These are phyloP conservation scores for Hortaea sp. DNA, from an alignment of 2,329 filamentous ascomycete species.

Conservation along the genomic window DNA sequence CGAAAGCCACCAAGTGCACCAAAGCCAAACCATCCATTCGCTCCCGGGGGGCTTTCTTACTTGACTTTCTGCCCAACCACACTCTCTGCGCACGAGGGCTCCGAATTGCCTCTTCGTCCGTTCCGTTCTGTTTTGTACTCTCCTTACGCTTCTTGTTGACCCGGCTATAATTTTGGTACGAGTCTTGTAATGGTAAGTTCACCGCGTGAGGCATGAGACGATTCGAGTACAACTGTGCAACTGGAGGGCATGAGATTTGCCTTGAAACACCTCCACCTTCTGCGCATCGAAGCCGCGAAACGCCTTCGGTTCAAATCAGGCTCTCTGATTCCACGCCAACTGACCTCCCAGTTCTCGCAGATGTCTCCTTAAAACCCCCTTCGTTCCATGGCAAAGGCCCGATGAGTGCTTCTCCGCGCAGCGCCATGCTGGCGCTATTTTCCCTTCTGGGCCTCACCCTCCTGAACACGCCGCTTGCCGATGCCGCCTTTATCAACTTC, in stretches of 20 bases:
- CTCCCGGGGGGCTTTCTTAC: background rate
- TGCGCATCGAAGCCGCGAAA: background rate
- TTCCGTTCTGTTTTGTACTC: background rate
- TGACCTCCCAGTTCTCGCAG: background rate
- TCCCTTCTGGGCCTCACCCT: constrained; percentile 1
- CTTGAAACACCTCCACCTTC: background rate
- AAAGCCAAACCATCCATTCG: background rate
- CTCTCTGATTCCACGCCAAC: background rate
- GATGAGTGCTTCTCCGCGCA: constrained; percentile 10
- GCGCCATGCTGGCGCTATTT: constrained; percentile 10
- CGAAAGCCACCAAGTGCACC: background rate
- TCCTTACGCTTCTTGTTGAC: background rate
- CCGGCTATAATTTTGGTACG: background rate
- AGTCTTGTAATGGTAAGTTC: background rate
- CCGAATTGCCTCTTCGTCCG: background rate
- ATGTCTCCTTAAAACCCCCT: background rate
- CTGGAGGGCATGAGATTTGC: background rate
- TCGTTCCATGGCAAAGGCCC: constrained; percentile 4
- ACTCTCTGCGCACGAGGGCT: background rate
- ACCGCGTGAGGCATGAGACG: background rate
- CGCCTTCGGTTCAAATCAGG: background rate
- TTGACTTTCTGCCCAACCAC: background rate
- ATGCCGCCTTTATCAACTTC: constrained; percentile 63
- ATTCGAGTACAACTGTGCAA: background rate
- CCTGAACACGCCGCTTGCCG: constrained; percentile 29